Evolutionary conservation across 1,139 yeast genomes (phyloP).

Genomic region (Kazachstania sp.): DNA sequence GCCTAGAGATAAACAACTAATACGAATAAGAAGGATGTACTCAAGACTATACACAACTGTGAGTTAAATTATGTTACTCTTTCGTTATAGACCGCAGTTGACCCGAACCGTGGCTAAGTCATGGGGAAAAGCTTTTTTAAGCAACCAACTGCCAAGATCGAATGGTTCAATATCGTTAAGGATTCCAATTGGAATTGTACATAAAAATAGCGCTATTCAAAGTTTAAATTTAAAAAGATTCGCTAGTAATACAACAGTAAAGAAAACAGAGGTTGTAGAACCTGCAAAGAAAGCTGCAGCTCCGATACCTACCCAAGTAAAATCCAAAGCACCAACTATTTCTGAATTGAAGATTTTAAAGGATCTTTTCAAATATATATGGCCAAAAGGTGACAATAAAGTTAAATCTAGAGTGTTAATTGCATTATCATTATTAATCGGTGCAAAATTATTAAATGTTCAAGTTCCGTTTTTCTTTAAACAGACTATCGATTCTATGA

Average conservation of each 20-base stretch:
- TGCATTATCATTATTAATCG: constrained; percentile 65
- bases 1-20: no score
- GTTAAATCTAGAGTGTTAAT: constrained; percentile 68
- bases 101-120: not conserved
- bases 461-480: constrained; percentile 96
- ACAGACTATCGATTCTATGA: constrained; percentile 83
- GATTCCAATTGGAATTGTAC: not conserved
- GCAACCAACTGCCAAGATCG: not conserved
- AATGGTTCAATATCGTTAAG: not conserved
- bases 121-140: not conserved
- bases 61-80: not conserved
- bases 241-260: not conserved
- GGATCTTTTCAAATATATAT: constrained; percentile 63
- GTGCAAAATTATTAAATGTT: constrained; percentile 78
- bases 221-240: not conserved
- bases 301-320: not conserved
- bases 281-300: not conserved
- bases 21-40: no score
- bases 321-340: constrained; percentile 25
- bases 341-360: constrained; percentile 55
- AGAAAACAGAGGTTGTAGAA: not conserved
- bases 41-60: no score
- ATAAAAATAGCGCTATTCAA: not conserved
- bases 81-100: not conserved
- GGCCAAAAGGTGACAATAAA: constrained; percentile 76